Base-by-base conservation (phyloP, 371 early-diverging fungal species). In the Sporodiniella umbellata region DNA sequence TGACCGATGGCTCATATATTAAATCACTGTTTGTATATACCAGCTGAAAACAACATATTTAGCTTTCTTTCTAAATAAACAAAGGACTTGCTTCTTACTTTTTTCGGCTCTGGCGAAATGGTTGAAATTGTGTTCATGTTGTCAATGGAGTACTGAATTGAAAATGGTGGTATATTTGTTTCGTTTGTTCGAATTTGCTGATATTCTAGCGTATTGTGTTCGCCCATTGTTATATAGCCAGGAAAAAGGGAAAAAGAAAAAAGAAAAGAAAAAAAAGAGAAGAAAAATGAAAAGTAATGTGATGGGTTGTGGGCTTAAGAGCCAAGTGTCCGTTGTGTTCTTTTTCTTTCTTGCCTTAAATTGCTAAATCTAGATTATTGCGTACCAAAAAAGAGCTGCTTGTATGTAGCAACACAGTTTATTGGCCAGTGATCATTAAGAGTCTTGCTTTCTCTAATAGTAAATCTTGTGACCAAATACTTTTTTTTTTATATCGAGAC, bases 211-310 rank as follows among this genome's bases (percentile, higher is more conserved):
- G 30, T 7, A 10, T 10, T 28, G 4, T 28, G 30, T 10, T 28
- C 30, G 4, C 30, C 30, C 30, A 28, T 28, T 28, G 8, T 33
- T 26, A 17, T 33, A 39, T 14, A 23, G 14, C 23, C 21, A 17
- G 33, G 25, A 23, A 48, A 15, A 21, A 31, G 22, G 37, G 33
- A 26, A 43, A 37, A 28, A 28, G 10, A 28, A 28, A 28, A 28
- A 28, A 28, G 30, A 28, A 28, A 28, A 28, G 30, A 28, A 28
- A 10, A 28, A 28, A 28, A 28, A 28, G 21, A 49, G 48, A 38
- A 56, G 28, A 57, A 45, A 19, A 44, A 52, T 37, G 49, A 37
- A 48, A 22, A 31, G 44, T 44, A 56, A 49, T 48, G 50, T 56
- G 56, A 56, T 44, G 38, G 23, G 48, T 14, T 21, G 31, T n/a